Base-by-base conservation (phyloP, 257 asterid genomes). In the Linaria vulgaris region DNA sequence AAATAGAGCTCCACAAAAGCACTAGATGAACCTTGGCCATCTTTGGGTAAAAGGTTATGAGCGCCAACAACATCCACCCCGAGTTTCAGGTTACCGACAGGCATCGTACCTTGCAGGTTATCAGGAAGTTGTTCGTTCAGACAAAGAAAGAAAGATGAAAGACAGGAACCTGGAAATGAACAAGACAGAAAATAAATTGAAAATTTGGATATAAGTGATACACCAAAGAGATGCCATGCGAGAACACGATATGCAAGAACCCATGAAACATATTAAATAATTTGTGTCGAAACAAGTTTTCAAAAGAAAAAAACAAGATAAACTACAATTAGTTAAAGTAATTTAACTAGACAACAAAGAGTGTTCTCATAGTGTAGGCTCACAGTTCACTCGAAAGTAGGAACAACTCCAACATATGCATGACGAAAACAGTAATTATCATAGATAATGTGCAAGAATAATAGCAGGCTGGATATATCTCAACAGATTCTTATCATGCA, bases 11-110 rank as follows among this genome's bases (percentile, higher is more conserved):
- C 98, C 48, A 84, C 96, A 54, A 70, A 88, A 48, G 98, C 67
- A 64, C 77, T 88, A 20, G 96, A 88, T 6, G 98, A 91, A 57
- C 98, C 98, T 63, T 88, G 91, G 3, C 98, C 96, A 24, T 91
- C 95, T 74, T 91, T 91, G 6, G 98, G 86, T 55, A 91, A 68
- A 67, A 91, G 98, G 71, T 83, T 86, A 50, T 88, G 95, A 34
- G 98, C 96, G 24, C 88, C 73, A 20, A 88, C 71, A 21, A 91
- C 82, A 14, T 91, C 95, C 6, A 88, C 95, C 11, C 96, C 96
- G 2, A 91, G 81, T 85, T 91, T 91, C 58, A 88, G 72, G 78
- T 76, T 84, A 62, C 79, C 79, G 37, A 82, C 27, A 64, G 84
- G 63, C 96, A 83, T 86, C 25, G 51, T 50, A 12, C 25, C 31